A percentile compares a stretch with the other conserved stretches of the same genome.
These are phyloP conservation scores for Teunomyces kruisii DNA, from an alignment of 805 yeast species.

Conservation along the genomic window DNA sequence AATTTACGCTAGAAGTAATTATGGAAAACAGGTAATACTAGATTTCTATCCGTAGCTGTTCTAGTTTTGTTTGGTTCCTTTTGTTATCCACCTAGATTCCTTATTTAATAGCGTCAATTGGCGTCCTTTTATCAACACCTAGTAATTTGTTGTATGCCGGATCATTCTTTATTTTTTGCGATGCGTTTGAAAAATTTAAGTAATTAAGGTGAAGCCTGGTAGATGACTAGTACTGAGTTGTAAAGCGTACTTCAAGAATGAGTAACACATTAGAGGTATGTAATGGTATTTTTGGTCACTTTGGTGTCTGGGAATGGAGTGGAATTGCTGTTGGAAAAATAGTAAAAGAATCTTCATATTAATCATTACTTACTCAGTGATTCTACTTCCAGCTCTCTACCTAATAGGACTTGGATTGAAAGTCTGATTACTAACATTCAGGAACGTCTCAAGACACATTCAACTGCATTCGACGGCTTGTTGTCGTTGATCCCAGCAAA, in stretches of 20 bases:
- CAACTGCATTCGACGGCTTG: constrained; percentile 83
- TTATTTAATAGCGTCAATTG: too few relatives aligned
- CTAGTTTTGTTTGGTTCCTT: too few relatives aligned
- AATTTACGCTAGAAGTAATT: neutral
- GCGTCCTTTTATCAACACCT: neutral
- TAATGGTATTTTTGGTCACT: constrained; percentile 10
- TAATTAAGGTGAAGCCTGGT: neutral
- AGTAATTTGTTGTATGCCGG: neutral
- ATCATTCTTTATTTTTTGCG: constrained; percentile 1
- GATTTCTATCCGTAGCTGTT: too few relatives aligned
- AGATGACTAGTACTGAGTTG: neutral
- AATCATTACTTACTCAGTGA: neutral
- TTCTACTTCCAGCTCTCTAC: neutral
- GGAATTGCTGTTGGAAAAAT: neutral
- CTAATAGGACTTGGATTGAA: neutral
- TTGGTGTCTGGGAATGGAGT: neutral
- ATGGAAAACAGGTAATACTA: neutral
- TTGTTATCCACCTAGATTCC: too few relatives aligned
- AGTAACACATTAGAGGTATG: constrained; percentile 62
- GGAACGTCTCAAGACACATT: constrained; percentile 77
- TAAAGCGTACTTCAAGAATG: constrained; percentile 27
- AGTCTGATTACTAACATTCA: constrained; percentile 27
- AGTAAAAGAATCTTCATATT: neutral
- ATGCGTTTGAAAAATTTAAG: constrained; percentile 4
- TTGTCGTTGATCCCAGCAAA: constrained; percentile 91